These are phyloP conservation scores for Aspergillus tanneri DNA, from an alignment of 2,329 filamentous ascomycete species.

Conservation along the genomic window DNA sequence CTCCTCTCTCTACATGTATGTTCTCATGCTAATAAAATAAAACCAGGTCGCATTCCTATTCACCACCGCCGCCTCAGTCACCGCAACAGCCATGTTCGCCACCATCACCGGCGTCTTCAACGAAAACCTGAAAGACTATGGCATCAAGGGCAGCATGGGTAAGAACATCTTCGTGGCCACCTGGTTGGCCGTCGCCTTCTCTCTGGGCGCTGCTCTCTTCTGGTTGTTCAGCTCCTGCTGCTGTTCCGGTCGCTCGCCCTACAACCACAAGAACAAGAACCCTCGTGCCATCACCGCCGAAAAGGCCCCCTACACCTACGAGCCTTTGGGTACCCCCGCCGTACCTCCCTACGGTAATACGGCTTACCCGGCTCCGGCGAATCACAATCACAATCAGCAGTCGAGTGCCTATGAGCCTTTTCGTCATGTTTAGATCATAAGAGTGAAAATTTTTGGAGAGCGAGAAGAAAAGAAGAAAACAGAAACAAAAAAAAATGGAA, in stretches of 20 bases:
- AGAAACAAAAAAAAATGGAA: conserved; percentile 9
- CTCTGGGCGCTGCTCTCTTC: conserved; percentile 74
- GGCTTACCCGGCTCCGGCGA: conserved; percentile 31
- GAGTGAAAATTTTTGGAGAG: background rate
- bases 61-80: conserved; percentile 64
- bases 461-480: background rate
- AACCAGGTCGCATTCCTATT: conserved; percentile 54
- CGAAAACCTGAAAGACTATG: conserved; percentile 66
- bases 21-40: conserved; percentile 6
- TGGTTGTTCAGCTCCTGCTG: conserved; percentile 92
- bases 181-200: conserved; percentile 79
- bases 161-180: conserved; percentile 66
- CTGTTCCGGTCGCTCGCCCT: conserved; percentile 67
- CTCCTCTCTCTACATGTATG: no score
- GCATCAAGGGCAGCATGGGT: conserved; percentile 67
- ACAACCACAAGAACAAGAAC: conserved; percentile 43
- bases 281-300: conserved; percentile 52
- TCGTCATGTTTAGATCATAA: conserved; percentile 34
- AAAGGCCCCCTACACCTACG: conserved; percentile 62
- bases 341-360: conserved; percentile 25
- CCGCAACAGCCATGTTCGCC: conserved; percentile 72
- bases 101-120: conserved; percentile 69
- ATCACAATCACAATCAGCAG: conserved; percentile 20
- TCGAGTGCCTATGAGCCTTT: conserved; percentile 39
- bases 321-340: conserved; percentile 49